Evolutionary conservation across 257 asterid species (phyloP), one percentile per base, ranked within the genome.

Genomic region (Oldenlandia corymbosa): DNA sequence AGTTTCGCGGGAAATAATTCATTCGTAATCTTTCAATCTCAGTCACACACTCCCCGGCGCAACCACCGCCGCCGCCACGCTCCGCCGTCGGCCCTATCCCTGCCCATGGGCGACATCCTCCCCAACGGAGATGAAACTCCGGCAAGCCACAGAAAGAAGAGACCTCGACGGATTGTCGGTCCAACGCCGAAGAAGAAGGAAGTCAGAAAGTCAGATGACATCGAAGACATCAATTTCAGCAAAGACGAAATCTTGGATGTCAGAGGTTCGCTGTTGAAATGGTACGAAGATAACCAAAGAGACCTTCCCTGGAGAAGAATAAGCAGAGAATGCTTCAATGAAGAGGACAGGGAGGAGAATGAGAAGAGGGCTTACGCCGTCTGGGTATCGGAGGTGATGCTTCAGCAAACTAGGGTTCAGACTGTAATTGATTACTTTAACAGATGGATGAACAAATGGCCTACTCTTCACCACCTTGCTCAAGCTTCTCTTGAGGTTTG

Each of bases 331-430:
- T 58, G 59, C 28, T 65, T 48, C n/a, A 58, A 41, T 37, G 57
- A 48, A 9, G 73, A 32, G 36, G 56, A 23, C 59, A 62, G 18
- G 11, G 73, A 57, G 34, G 88, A 83, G 65, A 66, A 84, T 30
- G 94, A 78, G 4, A 72, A 45, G 64, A 84, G 77, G 69, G 97
- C 91, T 24, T 92, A 92, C 58, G 99, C 97, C 6, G 97, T 92
- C 31, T 92, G 99, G 99, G 99, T 92, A 36, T 92, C 99, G 16
- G 99, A 92, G 81, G 87, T 92, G 51, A 92, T 92, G 97, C 96
- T 92, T 68, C 97, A 92, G 85, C 99, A 92, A 70, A 92, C 99
- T 67, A 84, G 91, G 93, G 99, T 92, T 77, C 93, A 86, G 68
- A 92, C 97, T 48, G 99, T 89, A 3, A 63, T 92, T 51, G 95